Conservation (phyloP, 768 basidiomycete genomes). For the Lactarius tabidus region DNA sequence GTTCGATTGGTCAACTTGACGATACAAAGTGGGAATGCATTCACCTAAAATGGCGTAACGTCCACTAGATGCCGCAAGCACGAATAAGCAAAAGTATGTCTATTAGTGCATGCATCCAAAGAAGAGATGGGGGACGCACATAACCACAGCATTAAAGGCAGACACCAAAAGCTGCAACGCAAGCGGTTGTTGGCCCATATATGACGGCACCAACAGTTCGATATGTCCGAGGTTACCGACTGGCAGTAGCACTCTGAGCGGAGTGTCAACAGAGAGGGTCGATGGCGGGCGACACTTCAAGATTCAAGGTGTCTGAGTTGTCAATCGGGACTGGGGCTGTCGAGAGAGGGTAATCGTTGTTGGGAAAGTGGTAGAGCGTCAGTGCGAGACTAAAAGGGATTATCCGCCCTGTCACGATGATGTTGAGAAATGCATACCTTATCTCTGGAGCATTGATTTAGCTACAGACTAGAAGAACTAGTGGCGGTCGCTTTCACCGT, state of each 20-base stretch:
- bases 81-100: no score
- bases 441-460: no score
- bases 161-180: no score
- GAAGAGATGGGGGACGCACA: neutral
- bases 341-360: neutral
- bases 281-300: no score
- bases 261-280: neutral
- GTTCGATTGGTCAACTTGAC: no score
- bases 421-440: no score
- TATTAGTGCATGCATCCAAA: neutral
- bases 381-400: no score
- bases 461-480: no score
- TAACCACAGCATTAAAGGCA: neutral
- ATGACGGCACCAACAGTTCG: neutral
- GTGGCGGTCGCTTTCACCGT: no score
- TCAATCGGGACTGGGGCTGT: neutral
- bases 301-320: no score
- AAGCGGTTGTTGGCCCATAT: neutral
- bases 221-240: neutral
- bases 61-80: slow-evolving; percentile 1
- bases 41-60: slow-evolving; percentile 14
- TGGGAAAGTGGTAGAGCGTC: neutral
- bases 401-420: no score
- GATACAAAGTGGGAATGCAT: neutral
- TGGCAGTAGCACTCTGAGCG: neutral